Base-by-base conservation (phyloP, 2,329 filamentous ascomycete species). In the Pseudonectria buxi region DNA sequence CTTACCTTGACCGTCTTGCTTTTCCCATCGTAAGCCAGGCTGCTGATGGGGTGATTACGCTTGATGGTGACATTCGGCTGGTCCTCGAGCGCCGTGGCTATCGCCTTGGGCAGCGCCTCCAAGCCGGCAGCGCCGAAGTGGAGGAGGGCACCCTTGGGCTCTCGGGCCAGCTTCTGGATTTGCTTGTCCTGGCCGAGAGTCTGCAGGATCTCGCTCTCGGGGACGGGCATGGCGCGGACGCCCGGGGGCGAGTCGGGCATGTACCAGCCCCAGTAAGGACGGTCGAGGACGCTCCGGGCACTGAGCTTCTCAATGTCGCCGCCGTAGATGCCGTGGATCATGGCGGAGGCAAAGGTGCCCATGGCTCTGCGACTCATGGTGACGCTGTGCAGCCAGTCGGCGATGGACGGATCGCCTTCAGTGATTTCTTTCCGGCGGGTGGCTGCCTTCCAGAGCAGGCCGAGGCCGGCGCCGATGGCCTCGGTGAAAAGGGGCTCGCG, bases 271-370 rank as follows among this genome's bases (percentile, higher is more conserved):
- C 51, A 57, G 41, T 55, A 62, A 27, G 55, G 32, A 27, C 50
- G 48, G 16, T 61, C 58, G 13, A 60, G 47, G 9, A 81, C 65
- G 33, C 76, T 78, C 48, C 77, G 78, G 31, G 77, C 78, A 59
- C 88, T 95, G 33, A 96, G 67, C 54, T 82, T 73, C 57, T 85
- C 78, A 31, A 94, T 77, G 60, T 95, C 85, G 5, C 92, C 92
- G 14, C 89, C 92, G 59, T 94, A 95, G 39, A 96, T 87, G 28
- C 92, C 92, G 59, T 96, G 92, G 35, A 87, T 53, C 54, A 79
- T 64, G 33, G 81, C 87, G 5, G 87, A 95, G 6, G 78, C 62
- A 13, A 95, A 35, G 50, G 94, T 89, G 47, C 92, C 71, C 11
- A 78, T 77, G 6, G 84, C 45, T 24, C 53, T 39, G 26, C 43